Base-by-base conservation (phyloP, 805 yeast genomes). In the Saturnispora quitensis region DNA sequence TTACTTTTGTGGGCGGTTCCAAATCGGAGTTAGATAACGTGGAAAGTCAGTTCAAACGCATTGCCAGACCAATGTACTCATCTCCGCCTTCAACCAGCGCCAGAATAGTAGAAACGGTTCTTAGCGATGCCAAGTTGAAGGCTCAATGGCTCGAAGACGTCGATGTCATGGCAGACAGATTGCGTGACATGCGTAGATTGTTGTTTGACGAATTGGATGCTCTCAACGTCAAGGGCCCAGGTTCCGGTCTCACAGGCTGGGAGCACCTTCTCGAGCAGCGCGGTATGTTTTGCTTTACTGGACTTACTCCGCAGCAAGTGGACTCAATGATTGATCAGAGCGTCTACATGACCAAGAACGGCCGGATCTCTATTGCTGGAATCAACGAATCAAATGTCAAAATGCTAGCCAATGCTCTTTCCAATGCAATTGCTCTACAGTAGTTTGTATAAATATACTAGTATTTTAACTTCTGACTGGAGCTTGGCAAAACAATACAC, bases 261-360 rank as follows among this genome's bases (percentile, higher is more conserved):
- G 84, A 84, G 50, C 96, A 87, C 65, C 76, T 91, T 61, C 73
- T 86, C 52, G 77, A 82, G 64, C 98, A 91, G 70, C 85, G 91
- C 66, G 99, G 99, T 61, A 91, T 91, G 98, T 91, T 91, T 71
- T 87, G 91, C 62, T 91, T 78, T 74, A 90, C 97, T 35, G 96
- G 97, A 7, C 76, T 91, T 56, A 65, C 69, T 33, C 73, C 79
- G 44, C 80, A 77, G 47, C 95, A 89, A 70, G 91, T 88, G 47
- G 73, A 79, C 53, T 70, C 74, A 56, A 75, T 91, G 62, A 73
- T 77, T 40, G 73, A 76, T 48, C 81, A 87, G 67, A 81, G 87
- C 17, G 84, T 91, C 40, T 91, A 91, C 68, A 80, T 93, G 60
- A 89, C 97, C 28, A 76, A 81, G 56, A 93, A 89, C 67, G 98